Base-by-base conservation (phyloP, 331 rosid genomes). In the Malus hybrid region DNA sequence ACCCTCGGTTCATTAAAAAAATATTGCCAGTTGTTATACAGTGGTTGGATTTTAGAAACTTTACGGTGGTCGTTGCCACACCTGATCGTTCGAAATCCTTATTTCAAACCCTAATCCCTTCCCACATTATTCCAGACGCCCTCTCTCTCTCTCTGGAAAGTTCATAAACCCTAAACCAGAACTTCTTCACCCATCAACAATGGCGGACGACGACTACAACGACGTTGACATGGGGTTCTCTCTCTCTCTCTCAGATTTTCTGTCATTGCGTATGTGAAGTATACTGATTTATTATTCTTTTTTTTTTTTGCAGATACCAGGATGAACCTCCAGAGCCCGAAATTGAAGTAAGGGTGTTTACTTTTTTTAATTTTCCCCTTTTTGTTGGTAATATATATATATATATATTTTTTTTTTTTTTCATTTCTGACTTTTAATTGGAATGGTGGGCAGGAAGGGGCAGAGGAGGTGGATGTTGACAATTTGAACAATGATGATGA, bases 301-400 rank as follows among this genome's bases (percentile, higher is more conserved):
- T 39, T 13, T 59, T n/a, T 20, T 20, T 28, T 6, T 62, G 39
- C 67, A 62, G 67, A 62, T 62, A 62, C 6, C 36, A 62, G 6
- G 98, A 91, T 27, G 98, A 93, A 66, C 98, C 98, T 1, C 80
- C 82, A 8, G 97, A 93, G 86, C 96, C 97, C 7, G 97, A 91
- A 69, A 87, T 91, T 39, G 71, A 67, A 39, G 71, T 67, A 20
- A 67, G 56, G 22, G 2, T 64, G 13, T 29, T 60, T 52, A 20
- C 18, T 42, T 5, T 32, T 31, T 18, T 28, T 27, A 18, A 6
- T 10, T 44, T 6, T 6, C 46, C 13, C 22, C 8, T 9, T 5
- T 68, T 10, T 69, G 5, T 69, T 10, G 13, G 50, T 39, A 20
- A 10, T 42, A 3, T 28, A 44, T 11, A 44, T 44, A 2, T 29